These are phyloP conservation scores for Iris macrosiphon DNA, from an alignment of 106 monocot species.

Conservation along the genomic window DNA sequence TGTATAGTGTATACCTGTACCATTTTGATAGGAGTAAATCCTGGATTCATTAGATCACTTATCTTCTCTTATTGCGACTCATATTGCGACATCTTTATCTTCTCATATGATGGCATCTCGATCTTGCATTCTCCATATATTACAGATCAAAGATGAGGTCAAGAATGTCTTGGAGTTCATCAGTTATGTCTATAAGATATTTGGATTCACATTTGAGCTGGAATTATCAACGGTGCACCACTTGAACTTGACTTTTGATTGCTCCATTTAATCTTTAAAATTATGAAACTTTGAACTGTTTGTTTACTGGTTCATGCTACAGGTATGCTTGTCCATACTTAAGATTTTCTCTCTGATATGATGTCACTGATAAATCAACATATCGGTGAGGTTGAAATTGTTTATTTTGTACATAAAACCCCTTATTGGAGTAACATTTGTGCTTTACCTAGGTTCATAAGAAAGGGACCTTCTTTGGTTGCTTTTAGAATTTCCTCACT, in stretches of 20 bases:
- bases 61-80: no score
- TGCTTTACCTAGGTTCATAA: no score
- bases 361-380: neutral
- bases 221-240: constrained; percentile 85
- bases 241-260: neutral
- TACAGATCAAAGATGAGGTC: constrained; percentile 92
- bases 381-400: no score
- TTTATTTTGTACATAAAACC: neutral
- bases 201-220: constrained; percentile 93
- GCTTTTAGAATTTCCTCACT: no score
- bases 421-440: no score
- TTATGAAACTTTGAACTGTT: neutral
- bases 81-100: neutral
- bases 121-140: no score
- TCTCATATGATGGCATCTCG: no score
- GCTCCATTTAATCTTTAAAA: neutral
- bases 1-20: no score
- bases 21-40: no score
- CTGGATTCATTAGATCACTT: no score
- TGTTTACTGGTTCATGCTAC: neutral
- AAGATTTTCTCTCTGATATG: neutral
- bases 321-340: neutral
- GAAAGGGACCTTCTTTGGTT: no score
- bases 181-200: constrained; percentile 65
- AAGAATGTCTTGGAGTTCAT: constrained; percentile 74